Conservation (phyloP, 192 early-diverging fungal genomes). For the Podila clonocystis region DNA sequence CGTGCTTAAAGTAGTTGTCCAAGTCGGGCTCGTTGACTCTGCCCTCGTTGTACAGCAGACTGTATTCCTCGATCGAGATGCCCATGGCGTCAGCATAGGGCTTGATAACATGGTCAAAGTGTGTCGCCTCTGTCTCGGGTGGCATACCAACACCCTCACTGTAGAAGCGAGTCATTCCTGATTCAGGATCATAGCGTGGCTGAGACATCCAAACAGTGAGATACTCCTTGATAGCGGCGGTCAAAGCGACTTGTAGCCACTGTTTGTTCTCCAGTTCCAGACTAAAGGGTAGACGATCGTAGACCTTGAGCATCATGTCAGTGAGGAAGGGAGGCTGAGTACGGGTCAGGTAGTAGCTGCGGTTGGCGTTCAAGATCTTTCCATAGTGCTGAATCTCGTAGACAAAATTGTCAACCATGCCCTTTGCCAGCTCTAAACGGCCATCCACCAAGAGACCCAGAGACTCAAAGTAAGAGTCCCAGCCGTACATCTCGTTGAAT, state of each 20-base stretch:
- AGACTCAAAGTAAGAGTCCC: conserved; percentile 97
- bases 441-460: conserved; percentile 90
- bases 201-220: conserved; percentile 88
- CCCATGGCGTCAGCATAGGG: conserved; percentile 79
- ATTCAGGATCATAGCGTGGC: conserved; percentile 79
- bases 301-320: conserved; percentile 93
- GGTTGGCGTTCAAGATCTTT: conserved; percentile 99
- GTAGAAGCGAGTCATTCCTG: conserved; percentile 86
- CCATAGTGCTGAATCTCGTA: conserved; percentile 99
- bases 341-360: conserved; percentile 95
- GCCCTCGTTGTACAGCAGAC: conserved; percentile 73
- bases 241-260: conserved; percentile 77
- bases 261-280: conserved; percentile 62
- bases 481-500: conserved; percentile 99
- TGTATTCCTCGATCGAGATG: conserved; percentile 77
- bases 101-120: conserved; percentile 88
- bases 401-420: conserved; percentile 98
- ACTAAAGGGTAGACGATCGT: conserved; percentile 63
- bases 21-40: conserved; percentile 81
- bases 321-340: conserved; percentile 99
- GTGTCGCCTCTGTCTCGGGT: conserved; percentile 95
- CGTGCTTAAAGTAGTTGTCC: conserved; percentile 97
- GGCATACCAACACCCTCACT: conserved; percentile 95
- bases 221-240: conserved; percentile 92
- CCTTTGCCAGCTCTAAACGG: conserved; percentile 84